Base-by-base conservation (phyloP, 192 early-diverging fungal species). In the Lunasporangiospora selenospora region DNA sequence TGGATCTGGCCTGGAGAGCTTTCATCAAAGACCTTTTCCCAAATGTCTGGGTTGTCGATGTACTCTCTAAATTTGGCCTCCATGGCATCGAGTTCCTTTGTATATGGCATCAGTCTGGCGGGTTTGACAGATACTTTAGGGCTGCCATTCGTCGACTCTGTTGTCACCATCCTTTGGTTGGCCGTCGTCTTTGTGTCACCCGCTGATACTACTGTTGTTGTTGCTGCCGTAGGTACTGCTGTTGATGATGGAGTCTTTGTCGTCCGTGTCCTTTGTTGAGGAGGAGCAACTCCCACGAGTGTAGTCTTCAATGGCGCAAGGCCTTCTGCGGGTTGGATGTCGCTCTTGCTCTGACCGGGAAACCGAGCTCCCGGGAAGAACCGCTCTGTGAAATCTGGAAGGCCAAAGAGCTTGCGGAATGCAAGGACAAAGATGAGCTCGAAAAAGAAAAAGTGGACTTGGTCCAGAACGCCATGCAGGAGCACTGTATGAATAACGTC, bases 391-490 rank as follows among this genome's bases (percentile, higher is more conserved):
- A 71, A 32, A 51, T 71, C 67, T 7, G 67, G 67, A 12, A 71
- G 33, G 18, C 67, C 67, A 62, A 71, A 71, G 44, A 71, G 37
- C 21, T 50, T 71, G 10, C 67, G 27, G 50, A 71, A 71, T n/a
- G 67, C 59, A 7, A 62, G 38, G 15, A 71, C 67, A 57, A 71
- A 71, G 9, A 71, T 71, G 23, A 71, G 59, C 16, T 71, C 67
- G 23, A 71, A 71, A 31, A 71, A 71, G 8, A 71, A 47, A 16
- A 62, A 71, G 33, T 71, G 67, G 8, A 71, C 40, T 48, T 62
- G 55, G 53, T 71, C 67, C 9, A 71, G 40, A 16, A 62, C 32
- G 0, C 67, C 67, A 45, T 71, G 58, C 1, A 71, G 53, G 29
- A 71, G 56, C 6, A 71, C 67, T 71, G 53, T 4, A 9, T 19